Base-by-base conservation (phyloP, 1,284 basidiomycete genomes). In the Trichosporon faecale region DNA sequence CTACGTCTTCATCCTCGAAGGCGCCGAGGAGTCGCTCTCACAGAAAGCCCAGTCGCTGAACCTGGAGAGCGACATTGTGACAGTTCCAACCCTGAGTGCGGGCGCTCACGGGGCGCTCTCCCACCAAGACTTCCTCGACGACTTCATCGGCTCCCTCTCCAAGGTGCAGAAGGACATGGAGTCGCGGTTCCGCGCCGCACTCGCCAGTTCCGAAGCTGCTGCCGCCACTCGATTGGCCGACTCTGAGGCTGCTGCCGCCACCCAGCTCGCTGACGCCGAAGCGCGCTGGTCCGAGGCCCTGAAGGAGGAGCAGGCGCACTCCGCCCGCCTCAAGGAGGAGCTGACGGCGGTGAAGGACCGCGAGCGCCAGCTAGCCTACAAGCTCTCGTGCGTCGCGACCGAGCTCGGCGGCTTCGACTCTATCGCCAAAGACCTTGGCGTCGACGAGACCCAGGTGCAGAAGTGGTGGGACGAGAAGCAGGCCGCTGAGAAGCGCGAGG, bases 1-100 rank as follows among this genome's bases (percentile, higher is more conserved):
- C 52, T 61, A 31, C 27, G 57, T 61, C 27, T 61, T 31, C 57
- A 61, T 61, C 57, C 57, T 61, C 57, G 57, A 61, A 11, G 57
- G 57, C 27, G 29, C 25, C 25, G 55, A 60, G 14, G 55, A 60
- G 21, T 16, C 55, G 12, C 55, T 60, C 25, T 29, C 25, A 9
- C 55, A 60, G 2, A 29, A 31, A 6, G 29, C 18, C 8, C 27
- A 33, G 4, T 9, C 21, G 8, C 18, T 33, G 29, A n/a, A 29
- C 21, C 57, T 14, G 7, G 57, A 61, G 16, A n/a, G 57, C 57
- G 57, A 61, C 57, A 31, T 61, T 18, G 29, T 61, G 16, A 61
- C 57, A 0, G 57, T 61, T 16, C 29, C 57, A 1, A 33, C 57
- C 6, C 21, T 61, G 3, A 29, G n/a, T 18, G 27, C 29, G 7